These are phyloP conservation scores for Exophiala calicioides DNA, from an alignment of 2,329 filamentous ascomycete genomes.

Conservation along the genomic window DNA sequence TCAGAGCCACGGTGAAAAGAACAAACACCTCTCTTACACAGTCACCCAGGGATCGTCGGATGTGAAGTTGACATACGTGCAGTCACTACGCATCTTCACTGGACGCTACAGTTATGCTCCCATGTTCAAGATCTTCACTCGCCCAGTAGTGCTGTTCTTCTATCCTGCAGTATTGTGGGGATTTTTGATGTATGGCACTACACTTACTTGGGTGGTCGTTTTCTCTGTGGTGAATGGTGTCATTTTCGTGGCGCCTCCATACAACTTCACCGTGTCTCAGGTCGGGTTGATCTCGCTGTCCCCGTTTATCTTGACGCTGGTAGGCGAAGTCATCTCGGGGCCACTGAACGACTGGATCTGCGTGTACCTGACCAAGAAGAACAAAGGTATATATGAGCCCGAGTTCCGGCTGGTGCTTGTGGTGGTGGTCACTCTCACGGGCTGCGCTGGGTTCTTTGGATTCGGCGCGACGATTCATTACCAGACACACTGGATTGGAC, in stretches of 20 bases:
- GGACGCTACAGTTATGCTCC: conserved; percentile 25
- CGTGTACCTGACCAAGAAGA: conserved; percentile 68
- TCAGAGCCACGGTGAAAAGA: conserved; percentile 21
- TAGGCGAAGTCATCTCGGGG: conserved; percentile 71
- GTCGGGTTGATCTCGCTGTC: conserved; percentile 84
- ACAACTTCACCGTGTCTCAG: conserved; percentile 67
- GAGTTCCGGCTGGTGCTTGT: conserved; percentile 85
- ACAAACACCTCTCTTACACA: conserved; percentile 23
- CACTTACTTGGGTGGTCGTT: conserved; percentile 22
- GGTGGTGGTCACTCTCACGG: conserved; percentile 64
- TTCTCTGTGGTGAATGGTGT: conserved; percentile 23
- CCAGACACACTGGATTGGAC: conserved; percentile 47
- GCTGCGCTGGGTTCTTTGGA: conserved; percentile 50
- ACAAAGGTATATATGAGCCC: conserved; percentile 82
- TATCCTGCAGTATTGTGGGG: conserved; percentile 37
- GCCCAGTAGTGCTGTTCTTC: conserved; percentile 24
- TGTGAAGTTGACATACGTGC: conserved; percentile 21
- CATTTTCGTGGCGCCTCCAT: conserved; percentile 29
- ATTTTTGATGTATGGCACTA: conserved; percentile 22
- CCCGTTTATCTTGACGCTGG: conserved; percentile 81
- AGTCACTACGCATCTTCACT: conserved; percentile 23
- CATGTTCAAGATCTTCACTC: conserved; percentile 31
- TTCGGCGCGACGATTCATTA: conserved; percentile 45
- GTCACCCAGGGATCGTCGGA: conserved; percentile 12
- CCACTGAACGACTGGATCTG: conserved; percentile 71